Evolutionary conservation across 768 basidiomycete species (phyloP).

Genomic region (Lyophyllum decastes): DNA sequence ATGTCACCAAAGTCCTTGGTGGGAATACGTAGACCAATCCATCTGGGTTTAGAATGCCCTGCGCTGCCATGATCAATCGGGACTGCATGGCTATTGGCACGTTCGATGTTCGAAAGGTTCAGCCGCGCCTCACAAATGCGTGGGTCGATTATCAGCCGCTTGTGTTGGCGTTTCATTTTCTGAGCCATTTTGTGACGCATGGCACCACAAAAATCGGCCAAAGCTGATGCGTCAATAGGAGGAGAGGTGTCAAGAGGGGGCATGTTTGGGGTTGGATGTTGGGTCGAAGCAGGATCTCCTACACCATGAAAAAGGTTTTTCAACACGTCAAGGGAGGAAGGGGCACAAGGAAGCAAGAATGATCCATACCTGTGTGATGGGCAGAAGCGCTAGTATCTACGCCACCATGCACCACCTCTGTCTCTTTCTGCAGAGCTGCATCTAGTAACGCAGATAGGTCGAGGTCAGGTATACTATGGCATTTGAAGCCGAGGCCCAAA

Average conservation of each 20-base stretch:
- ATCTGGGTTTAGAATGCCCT: not conserved
- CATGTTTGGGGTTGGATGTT: not conserved
- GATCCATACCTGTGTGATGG: not conserved
- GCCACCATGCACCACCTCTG: not conserved
- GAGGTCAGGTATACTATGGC: not conserved
- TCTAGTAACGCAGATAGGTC: not conserved
- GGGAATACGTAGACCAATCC: not conserved
- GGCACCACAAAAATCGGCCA: not conserved
- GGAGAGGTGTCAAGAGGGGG: not conserved
- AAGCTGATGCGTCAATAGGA: not conserved
- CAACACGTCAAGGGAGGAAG: not conserved
- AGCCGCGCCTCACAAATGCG: not conserved
- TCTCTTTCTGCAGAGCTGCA: not conserved
- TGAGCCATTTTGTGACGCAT: not conserved
- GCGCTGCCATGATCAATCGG: not conserved
- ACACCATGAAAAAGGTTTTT: not conserved
- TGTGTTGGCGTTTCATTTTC: not conserved
- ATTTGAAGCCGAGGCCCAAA: not conserved
- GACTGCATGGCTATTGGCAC: not conserved
- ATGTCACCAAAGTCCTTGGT: not conserved
- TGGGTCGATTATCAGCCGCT: not conserved
- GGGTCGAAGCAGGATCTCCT: not conserved
- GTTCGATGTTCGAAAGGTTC: not conserved
- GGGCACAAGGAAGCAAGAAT: not conserved
- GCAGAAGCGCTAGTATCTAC: not conserved